Evolutionary conservation across 768 basidiomycete genomes (phyloP), one percentile per base, ranked within the genome.

Genomic region (Rhizopogon vulgaris): DNA sequence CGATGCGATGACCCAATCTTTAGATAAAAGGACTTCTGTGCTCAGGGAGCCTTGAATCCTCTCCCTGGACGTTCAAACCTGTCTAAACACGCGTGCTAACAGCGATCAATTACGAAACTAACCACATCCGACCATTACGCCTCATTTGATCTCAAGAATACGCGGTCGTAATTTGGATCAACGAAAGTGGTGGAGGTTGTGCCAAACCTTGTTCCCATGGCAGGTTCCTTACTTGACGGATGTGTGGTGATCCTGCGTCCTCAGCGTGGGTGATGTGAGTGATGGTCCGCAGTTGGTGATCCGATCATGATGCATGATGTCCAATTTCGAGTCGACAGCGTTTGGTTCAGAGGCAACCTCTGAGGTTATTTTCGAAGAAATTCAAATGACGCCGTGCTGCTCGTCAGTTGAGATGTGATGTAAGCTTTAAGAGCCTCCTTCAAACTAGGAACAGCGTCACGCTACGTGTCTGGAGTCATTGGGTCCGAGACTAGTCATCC

Each of bases 181-280:
- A 38, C 37, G 7, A 38, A 38, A 8, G 8, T 38, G 32, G 32
- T 32, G 30, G 38, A 11, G 3, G n/a, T 43, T 12, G 6, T 32
- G 4, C 30, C 43, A 46, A 46, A 46, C 45, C 14, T 46, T 46
- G 45, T 46, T 46, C 34, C 45, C 45, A 46, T 46, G 32, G 45
- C 30, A 46, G 45, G 18, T 46, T 22, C 30, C 43, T 32, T 14
- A 22, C 43, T 45, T 45, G 30, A 45, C 43, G 43, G 43, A 45
- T 32, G 11, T 38, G 38, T 39, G 38, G 10, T 39, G 25, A 43
- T 30, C 28, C 28, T 45, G 43, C 30, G 43, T 32, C 4, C 30
- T 34, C 45, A 45, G 8, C 43, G 43, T 45, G 43, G 42, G 42
- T 43, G 41, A 30, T 30, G 28, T 4, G 28, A 30, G 28, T 30